phyloP scores from a whole-genome alignment of 148 eudicot species.

The Silene conica region DNA sequence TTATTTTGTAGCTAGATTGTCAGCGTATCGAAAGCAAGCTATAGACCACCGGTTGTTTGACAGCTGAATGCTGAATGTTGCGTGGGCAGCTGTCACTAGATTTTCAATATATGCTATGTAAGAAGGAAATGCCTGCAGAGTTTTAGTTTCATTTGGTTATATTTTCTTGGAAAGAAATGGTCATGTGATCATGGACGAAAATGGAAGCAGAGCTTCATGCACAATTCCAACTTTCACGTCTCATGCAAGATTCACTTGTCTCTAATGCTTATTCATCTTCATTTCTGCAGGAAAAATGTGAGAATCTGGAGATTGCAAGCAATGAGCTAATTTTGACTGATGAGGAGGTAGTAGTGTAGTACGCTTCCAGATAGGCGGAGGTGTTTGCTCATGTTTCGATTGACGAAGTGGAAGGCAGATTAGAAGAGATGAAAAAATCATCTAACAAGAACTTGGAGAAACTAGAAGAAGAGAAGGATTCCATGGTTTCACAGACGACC shows the following conservation, averaged over 20 bases:
- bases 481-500: slow-evolving; percentile 69
- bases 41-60: no score
- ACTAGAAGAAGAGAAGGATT: slow-evolving; percentile 77
- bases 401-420: slow-evolving; percentile 82
- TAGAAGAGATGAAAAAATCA: slow-evolving; percentile 71
- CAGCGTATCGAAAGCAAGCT: no score
- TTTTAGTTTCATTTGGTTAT: neutral
- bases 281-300: slow-evolving; percentile 60
- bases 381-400: slow-evolving; percentile 87
- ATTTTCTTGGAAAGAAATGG: neutral
- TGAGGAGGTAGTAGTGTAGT: slow-evolving; percentile 79
- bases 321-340: slow-evolving; percentile 86
- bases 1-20: no score
- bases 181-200: neutral
- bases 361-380: slow-evolving; percentile 94
- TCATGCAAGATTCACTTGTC: neutral
- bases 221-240: neutral
- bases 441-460: slow-evolving; percentile 64
- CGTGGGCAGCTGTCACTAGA: no score
- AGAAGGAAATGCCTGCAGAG: no score
- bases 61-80: no score
- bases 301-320: slow-evolving; percentile 84
- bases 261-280: slow-evolving; percentile 1
- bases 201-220: neutral
- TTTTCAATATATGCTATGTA: no score